Evolutionary conservation across 2,329 filamentous ascomycete genomes (phyloP).

Genomic region (Scedosporium dehoogii): DNA sequence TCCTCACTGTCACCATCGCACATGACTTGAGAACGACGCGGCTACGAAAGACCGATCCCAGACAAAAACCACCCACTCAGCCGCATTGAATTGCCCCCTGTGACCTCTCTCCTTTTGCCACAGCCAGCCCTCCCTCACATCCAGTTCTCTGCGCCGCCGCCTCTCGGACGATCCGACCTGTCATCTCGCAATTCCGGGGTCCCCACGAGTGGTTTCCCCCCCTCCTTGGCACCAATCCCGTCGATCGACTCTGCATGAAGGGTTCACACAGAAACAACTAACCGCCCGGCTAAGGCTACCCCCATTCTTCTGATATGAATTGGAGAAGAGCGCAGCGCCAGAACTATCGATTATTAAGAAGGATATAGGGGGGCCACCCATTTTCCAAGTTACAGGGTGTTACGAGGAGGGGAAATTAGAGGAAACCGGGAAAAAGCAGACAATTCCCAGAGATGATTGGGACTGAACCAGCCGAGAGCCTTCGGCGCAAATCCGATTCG

Average conservation of each 20-base stretch:
- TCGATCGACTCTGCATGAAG: conserved; percentile 1
- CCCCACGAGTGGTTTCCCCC: not conserved
- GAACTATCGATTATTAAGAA: not conserved
- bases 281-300: not conserved
- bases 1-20: too few species aligned
- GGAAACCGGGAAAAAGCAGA: not conserved
- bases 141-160: not conserved
- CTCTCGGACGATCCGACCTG: not conserved
- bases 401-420: not conserved
- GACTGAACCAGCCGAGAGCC: not conserved
- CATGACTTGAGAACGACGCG: too few species aligned
- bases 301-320: not conserved
- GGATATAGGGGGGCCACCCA: not conserved
- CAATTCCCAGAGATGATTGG: not conserved
- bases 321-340: not conserved
- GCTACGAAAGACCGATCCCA: too few species aligned
- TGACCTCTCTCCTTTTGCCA: too few species aligned
- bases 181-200: too few species aligned
- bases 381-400: too few species aligned
- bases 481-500: not conserved
- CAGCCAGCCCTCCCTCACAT: too few species aligned
- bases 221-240: not conserved
- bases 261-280: not conserved
- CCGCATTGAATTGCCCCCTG: too few species aligned
- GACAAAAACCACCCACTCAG: too few species aligned